Base-by-base conservation (phyloP, 805 yeast species). In the Barnettozyma pratensis region DNA sequence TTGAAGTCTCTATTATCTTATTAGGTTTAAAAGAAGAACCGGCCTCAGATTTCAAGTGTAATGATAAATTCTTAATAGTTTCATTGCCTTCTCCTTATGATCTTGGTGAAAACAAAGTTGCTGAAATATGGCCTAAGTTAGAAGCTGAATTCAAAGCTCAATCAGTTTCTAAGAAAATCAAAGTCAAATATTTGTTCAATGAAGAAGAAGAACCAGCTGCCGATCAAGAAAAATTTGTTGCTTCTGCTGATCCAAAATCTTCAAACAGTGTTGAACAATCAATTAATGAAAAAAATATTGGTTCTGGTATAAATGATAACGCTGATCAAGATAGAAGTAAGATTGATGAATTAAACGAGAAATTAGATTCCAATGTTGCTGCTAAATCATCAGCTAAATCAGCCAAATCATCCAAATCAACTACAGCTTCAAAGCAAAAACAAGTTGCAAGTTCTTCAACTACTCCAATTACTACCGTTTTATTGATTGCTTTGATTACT, bases 21-120 rank as follows among this genome's bases (percentile, higher is more conserved):
- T 91, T 91, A 69, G 96, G 96, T 12, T 75, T 87, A 57, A 71
- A 81, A 47, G 81, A 81, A 59, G 92, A 87, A 51, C 91, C 95
- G 45, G 72, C 80, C 3, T 68, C 79, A 44, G 89, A 81, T 62
- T 80, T 76, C 70, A 85, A 83, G 68, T 86, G 96, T 69, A 86
- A 83, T 66, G 98, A 94, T 70, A 94, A 94, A 72, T 94, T 94
- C 67, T 79, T 92, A 61, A 82, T 94, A 51, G 91, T 91, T 57
- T 80, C 95, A 29, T 76, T 90, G 55, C 95, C 96, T 42, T 80
- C 89, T 52, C 81, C 85, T 14, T 68, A 72, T 46, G 77, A 74
- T 48, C 66, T 79, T 52, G 76, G 76, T 52, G 81, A 80, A 45
- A 71, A 77, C 39, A 61, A 76, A 29, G 84, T 87, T 44, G 77